Conservation (phyloP, 371 early-diverging fungal species). For the Actinomucor elegans region DNA sequence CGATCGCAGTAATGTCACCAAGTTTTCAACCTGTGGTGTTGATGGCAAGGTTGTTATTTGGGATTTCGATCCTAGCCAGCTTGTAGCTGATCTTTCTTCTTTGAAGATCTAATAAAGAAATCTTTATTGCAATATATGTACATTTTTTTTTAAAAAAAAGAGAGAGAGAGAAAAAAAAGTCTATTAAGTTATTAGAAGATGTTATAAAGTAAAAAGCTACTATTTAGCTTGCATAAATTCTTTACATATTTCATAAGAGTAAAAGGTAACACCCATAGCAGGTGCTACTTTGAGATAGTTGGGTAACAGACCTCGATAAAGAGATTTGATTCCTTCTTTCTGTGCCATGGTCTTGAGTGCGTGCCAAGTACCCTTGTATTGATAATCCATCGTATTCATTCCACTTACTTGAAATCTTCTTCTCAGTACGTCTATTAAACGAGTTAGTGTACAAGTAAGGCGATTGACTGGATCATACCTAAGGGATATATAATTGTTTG, state of each 20-base stretch:
- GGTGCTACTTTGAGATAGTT: conserved; percentile 87
- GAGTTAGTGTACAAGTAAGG: neutral
- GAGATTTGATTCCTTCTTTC: conserved; percentile 64
- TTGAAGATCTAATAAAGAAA: conserved; percentile 35
- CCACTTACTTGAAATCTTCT: conserved; percentile 88
- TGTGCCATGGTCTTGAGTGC: conserved; percentile 66
- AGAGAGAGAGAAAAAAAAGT: neutral
- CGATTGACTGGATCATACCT: conserved; percentile 30
- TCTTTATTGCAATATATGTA: too few relatives aligned
- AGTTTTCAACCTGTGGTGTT: conserved; percentile 83
- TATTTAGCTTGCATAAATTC: conserved; percentile 42
- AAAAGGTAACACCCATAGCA: conserved; percentile 85
- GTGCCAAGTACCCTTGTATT: conserved; percentile 78
- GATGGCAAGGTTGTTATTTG: conserved; percentile 94
- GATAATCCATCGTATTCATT: conserved; percentile 69
- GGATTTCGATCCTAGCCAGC: conserved; percentile 58
- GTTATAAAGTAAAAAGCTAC: too few relatives aligned
- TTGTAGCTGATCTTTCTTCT: conserved; percentile 38
- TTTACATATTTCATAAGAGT: conserved; percentile 78
- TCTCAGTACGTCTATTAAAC: conserved; percentile 71
- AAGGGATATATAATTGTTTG: conserved; percentile 93
- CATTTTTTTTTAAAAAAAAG: neutral
- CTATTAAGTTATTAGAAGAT: too few relatives aligned
- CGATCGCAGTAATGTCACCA: conserved; percentile 57
- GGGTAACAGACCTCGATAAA: conserved; percentile 71